phyloP scores from a whole-genome alignment of 1,139 yeast genomes.

The Diutina sp. region DNA sequence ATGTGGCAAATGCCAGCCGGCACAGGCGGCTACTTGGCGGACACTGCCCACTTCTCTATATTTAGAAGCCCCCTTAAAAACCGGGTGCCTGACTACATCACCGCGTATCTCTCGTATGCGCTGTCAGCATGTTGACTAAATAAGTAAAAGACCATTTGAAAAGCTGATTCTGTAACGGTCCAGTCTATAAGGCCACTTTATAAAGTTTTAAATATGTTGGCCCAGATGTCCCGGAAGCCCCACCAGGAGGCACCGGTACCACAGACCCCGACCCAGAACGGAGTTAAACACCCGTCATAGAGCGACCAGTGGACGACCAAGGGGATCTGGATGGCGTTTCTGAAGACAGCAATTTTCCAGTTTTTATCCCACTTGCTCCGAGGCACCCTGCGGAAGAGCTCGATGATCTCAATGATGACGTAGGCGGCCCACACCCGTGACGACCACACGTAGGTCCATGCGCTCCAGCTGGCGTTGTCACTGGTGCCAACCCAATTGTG shows the following conservation, averaged over 20 bases:
- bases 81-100: neutral
- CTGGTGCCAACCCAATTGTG: constrained; percentile 40
- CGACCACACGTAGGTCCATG: constrained; percentile 35
- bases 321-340: constrained; percentile 36
- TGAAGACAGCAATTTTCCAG: constrained; percentile 26
- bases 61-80: neutral
- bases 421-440: constrained; percentile 47
- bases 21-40: neutral
- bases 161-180: too few relatives aligned
- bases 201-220: neutral
- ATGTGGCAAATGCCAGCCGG: neutral
- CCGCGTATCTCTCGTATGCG: neutral
- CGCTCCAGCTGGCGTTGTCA: constrained; percentile 30
- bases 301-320: constrained; percentile 48
- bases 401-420: constrained; percentile 33
- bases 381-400: constrained; percentile 29
- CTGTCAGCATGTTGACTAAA: neutral
- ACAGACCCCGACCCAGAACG: constrained; percentile 39
- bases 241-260: constrained; percentile 37
- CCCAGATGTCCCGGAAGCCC: constrained; percentile 28
- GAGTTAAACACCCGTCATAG: constrained; percentile 38
- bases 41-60: neutral
- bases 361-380: constrained; percentile 20
- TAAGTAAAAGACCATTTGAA: neutral
- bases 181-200: neutral